Conservation (phyloP, 192 early-diverging fungal species). For the Gonapodya prolifera region DNA sequence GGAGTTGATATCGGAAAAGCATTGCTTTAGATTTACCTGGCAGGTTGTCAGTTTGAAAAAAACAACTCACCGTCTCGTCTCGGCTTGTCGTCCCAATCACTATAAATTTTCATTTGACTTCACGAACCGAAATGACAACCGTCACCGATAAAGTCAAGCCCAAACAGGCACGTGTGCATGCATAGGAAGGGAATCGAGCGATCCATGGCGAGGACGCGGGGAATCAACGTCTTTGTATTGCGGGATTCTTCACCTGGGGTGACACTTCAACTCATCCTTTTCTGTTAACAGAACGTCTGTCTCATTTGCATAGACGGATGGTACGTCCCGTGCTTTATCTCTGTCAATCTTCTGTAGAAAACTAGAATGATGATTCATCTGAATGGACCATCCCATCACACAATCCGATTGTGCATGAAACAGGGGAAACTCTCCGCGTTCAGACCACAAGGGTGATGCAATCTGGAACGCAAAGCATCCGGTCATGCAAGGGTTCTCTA, state of each 20-base stretch:
- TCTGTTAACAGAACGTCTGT: constrained; percentile 46
- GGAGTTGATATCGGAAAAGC: too few relatives aligned
- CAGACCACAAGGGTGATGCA: constrained; percentile 68
- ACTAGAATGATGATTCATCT: too few relatives aligned
- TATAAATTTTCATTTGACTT: too few relatives aligned
- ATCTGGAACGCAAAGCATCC: constrained; percentile 87
- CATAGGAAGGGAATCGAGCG: background rate
- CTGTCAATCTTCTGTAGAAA: too few relatives aligned
- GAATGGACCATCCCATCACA: too few relatives aligned
- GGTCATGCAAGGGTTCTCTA: constrained; percentile 72
- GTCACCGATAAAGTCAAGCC: background rate
- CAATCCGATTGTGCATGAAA: background rate
- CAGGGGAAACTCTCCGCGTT: constrained; percentile 56
- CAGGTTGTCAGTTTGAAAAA: too few relatives aligned
- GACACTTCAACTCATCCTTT: background rate
- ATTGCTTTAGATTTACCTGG: too few relatives aligned
- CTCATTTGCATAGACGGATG: constrained; percentile 96
- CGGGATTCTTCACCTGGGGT: background rate
- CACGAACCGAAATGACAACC: too few relatives aligned
- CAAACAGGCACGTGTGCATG: background rate
- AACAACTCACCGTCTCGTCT: too few relatives aligned
- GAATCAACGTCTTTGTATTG: background rate
- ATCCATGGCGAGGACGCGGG: background rate
- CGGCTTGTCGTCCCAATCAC: too few relatives aligned
- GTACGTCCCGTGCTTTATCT: too few relatives aligned